Percentiles rank a stretch among this genome's conserved stretches.
phyloP scores from a whole-genome alignment of 345 rosid species.

The Aquilaria sinensis region DNA sequence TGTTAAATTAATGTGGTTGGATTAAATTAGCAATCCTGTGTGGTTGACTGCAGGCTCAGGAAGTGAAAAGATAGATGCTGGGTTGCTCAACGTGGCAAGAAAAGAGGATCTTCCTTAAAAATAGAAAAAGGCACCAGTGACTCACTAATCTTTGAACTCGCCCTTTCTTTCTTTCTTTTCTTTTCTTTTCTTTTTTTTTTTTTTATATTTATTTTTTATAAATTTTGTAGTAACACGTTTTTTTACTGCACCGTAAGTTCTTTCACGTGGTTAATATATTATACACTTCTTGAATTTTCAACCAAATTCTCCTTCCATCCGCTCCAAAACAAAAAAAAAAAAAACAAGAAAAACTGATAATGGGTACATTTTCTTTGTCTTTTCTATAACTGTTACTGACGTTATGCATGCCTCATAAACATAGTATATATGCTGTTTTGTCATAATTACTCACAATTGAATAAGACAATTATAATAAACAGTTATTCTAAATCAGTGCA shows the following conservation, averaged over 20 bases:
- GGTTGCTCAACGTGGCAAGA: slow-evolving; percentile 15
- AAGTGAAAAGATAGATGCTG: neutral
- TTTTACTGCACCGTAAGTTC: neutral
- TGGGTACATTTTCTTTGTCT: no score
- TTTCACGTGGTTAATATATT: neutral
- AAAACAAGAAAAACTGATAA: neutral
- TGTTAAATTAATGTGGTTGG: slow-evolving; percentile 1
- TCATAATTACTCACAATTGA: no score
- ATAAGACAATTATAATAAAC: no score
- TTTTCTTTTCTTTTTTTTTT: neutral
- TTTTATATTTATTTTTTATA: no score
- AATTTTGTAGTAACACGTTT: neutral
- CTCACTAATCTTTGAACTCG: neutral
- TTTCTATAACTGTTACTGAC: no score
- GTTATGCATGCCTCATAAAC: no score
- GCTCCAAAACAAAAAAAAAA: neutral
- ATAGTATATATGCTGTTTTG: no score
- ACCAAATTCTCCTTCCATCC: neutral
- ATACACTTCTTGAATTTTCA: neutral
- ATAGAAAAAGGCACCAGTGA: slow-evolving; percentile 7
- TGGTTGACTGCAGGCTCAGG: neutral
- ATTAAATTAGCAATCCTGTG: neutral
- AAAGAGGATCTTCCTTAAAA: slow-evolving; percentile 20
- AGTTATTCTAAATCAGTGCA: no score
- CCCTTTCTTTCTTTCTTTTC: neutral